Evolutionary conservation across 2,329 filamentous ascomycete genomes (phyloP).

Genomic region (Onygenales sp.): DNA sequence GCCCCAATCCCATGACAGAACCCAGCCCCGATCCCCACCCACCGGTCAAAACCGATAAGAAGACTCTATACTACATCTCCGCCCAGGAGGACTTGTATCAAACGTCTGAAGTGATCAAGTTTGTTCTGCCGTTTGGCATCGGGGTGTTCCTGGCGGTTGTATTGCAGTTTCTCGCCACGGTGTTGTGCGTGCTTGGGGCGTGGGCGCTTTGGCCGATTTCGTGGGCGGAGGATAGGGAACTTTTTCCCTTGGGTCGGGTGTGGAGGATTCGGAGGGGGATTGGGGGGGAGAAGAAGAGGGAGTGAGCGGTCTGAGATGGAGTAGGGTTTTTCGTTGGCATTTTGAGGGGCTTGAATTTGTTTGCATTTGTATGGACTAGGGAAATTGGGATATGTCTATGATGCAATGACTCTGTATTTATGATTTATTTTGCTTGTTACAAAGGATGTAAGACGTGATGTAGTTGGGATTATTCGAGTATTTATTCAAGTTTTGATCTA

Average conservation of each 20-base stretch:
- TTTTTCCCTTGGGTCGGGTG: constrained; percentile 15
- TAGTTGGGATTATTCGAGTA: too few species aligned
- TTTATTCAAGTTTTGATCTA: too few species aligned
- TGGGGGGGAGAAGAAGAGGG: neutral
- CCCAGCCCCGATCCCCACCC: constrained; percentile 6
- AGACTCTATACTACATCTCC: constrained; percentile 57
- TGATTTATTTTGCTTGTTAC: neutral
- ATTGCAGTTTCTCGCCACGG: constrained; percentile 57
- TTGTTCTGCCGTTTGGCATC: constrained; percentile 53
- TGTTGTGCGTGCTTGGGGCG: constrained; percentile 54
- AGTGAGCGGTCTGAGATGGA: neutral
- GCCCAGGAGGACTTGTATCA: constrained; percentile 78
- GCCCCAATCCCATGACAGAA: neutral
- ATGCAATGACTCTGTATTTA: neutral
- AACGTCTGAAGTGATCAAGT: constrained; percentile 63
- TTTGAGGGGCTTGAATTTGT: too few species aligned
- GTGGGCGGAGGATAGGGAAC: constrained; percentile 37
- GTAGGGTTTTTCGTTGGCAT: too few species aligned
- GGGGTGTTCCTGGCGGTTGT: constrained; percentile 47
- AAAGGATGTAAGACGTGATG: neutral
- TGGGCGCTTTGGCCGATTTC: constrained; percentile 42
- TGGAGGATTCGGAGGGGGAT: neutral
- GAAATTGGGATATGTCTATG: too few species aligned
- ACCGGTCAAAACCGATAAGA: constrained; percentile 15
- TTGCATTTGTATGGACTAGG: too few species aligned